Conservation (phyloP, 139 green algal genomes). For the Chlorella sp. region DNA sequence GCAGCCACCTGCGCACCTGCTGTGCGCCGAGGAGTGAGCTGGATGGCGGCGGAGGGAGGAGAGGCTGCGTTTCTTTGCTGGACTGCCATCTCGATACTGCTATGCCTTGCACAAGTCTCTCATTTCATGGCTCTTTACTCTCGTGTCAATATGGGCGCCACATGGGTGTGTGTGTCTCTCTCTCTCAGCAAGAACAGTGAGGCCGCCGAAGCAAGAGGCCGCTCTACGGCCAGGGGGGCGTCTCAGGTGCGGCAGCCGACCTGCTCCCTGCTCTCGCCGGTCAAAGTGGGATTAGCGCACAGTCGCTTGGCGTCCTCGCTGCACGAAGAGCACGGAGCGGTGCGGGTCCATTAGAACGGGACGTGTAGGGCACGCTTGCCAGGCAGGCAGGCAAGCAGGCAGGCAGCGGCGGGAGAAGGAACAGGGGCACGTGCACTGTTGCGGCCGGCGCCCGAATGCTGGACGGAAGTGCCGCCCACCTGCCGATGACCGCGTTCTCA, state of each 20-base stretch:
- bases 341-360: not conserved
- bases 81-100: too few relatives aligned
- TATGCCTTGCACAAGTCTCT: too few relatives aligned
- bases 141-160: too few relatives aligned
- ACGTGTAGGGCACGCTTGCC: not conserved
- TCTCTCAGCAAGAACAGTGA: too few relatives aligned
- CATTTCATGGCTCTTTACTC: too few relatives aligned
- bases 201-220: too few relatives aligned
- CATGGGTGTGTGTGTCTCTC: too few relatives aligned
- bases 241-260: slow-evolving; percentile 60
- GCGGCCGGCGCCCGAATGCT: not conserved
- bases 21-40: slow-evolving; percentile 9
- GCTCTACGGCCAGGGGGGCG: too few relatives aligned
- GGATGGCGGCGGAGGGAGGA: too few relatives aligned
- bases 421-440: not conserved
- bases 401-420: not conserved
- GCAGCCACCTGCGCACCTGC: not conserved
- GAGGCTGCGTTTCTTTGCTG: too few relatives aligned
- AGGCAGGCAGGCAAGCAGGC: not conserved
- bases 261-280: slow-evolving; percentile 62
- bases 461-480: not conserved
- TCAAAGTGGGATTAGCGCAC: slow-evolving; percentile 82
- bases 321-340: not conserved
- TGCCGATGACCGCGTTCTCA: slow-evolving; percentile 92
- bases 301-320: slow-evolving; percentile 60